These are phyloP conservation scores for Diplocarpon rosae DNA, from an alignment of 2,329 filamentous ascomycete species.

Conservation along the genomic window DNA sequence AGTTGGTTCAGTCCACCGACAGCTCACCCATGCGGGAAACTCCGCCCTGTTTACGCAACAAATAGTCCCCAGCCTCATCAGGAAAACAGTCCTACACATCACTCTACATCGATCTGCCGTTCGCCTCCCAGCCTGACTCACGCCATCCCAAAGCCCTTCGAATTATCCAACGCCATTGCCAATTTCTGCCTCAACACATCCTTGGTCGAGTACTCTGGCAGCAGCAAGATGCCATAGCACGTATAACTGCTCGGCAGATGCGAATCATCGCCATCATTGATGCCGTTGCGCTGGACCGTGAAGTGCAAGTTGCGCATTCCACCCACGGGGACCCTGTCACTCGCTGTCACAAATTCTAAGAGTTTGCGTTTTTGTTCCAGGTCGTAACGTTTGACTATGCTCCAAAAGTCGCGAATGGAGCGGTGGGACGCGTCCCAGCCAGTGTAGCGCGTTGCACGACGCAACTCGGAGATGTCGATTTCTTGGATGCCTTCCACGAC, in stretches of 20 bases:
- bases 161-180: slow-evolving; percentile 77
- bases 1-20: no score
- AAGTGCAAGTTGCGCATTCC: slow-evolving; percentile 77
- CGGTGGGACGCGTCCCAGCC: slow-evolving; percentile 62
- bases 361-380: slow-evolving; percentile 62
- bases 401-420: slow-evolving; percentile 75
- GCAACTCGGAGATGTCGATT: slow-evolving; percentile 67
- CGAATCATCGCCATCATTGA: slow-evolving; percentile 35
- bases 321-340: slow-evolving; percentile 78
- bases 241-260: slow-evolving; percentile 80
- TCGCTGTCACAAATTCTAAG: slow-evolving; percentile 91
- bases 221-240: slow-evolving; percentile 78
- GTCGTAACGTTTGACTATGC: slow-evolving; percentile 57
- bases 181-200: slow-evolving; percentile 65
- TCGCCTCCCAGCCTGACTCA: slow-evolving; percentile 26
- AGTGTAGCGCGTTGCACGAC: slow-evolving; percentile 64
- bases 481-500: slow-evolving; percentile 75
- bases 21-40: no score
- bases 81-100: no score
- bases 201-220: slow-evolving; percentile 70
- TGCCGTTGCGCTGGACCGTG: slow-evolving; percentile 66
- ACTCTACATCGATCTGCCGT: not conserved
- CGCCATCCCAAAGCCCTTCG: slow-evolving; percentile 79
- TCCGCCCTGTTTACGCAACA: no score
- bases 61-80: no score